Percentiles rank a stretch among this genome's conserved stretches.
Evolutionary conservation across 257 asterid species (phyloP).

Genomic region (Nicotiana noctiflora): DNA sequence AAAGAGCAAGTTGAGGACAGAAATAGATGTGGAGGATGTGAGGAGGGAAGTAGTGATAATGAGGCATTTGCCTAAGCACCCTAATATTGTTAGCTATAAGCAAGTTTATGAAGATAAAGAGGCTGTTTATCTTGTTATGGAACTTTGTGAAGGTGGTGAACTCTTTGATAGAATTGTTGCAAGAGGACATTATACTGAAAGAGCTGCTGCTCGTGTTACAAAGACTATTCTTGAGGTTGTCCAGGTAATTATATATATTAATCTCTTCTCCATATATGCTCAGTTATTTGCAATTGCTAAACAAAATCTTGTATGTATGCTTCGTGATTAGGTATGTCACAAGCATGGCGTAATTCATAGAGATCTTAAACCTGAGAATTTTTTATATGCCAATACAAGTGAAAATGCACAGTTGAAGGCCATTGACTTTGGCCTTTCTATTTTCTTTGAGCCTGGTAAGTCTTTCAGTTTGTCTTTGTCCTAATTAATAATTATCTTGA

Average conservation of each 20-base stretch:
- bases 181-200: slow-evolving; percentile 74
- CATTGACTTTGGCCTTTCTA: slow-evolving; percentile 83
- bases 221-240: slow-evolving; percentile 78
- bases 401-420: slow-evolving; percentile 74
- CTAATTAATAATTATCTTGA: background rate
- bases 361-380: slow-evolving; percentile 85
- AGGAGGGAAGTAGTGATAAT: slow-evolving; percentile 79
- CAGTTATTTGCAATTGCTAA: background rate
- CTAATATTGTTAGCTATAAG: slow-evolving; percentile 61
- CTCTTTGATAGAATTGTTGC: slow-evolving; percentile 75
- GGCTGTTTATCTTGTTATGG: slow-evolving; percentile 77
- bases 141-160: slow-evolving; percentile 87
- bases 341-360: slow-evolving; percentile 75
- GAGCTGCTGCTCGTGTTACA: slow-evolving; percentile 68
- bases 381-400: slow-evolving; percentile 37
- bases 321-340: slow-evolving; percentile 51
- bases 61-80: slow-evolving; percentile 72
- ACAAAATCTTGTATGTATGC: background rate
- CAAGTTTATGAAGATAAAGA: slow-evolving; percentile 75
- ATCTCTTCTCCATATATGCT: background rate
- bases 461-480: background rate
- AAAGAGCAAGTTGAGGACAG: slow-evolving; percentile 56
- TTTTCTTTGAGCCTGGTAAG: slow-evolving; percentile 64
- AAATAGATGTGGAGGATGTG: slow-evolving; percentile 73
- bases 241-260: slow-evolving; percentile 34